These are phyloP conservation scores for Ceratobasidium sp. DNA, from an alignment of 1,284 basidiomycete genomes.

Conservation along the genomic window DNA sequence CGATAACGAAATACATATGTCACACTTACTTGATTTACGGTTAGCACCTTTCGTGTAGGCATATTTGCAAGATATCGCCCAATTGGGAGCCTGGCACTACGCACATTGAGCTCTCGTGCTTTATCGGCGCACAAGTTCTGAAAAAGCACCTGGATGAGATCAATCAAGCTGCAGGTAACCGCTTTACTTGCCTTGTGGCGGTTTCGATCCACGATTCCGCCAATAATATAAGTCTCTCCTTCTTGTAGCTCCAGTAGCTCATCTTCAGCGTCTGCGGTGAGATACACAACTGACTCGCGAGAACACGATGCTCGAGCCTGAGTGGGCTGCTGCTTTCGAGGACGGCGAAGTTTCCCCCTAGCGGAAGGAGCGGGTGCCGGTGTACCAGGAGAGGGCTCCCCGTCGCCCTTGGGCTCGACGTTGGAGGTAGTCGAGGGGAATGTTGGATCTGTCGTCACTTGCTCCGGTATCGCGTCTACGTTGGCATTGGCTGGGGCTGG, in stretches of 20 bases:
- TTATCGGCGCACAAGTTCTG: slow-evolving; percentile 92
- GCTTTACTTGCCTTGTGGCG: slow-evolving; percentile 82
- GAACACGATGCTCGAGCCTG: slow-evolving; percentile 45
- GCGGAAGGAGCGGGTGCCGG: slow-evolving; percentile 18
- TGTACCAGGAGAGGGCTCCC: background rate
- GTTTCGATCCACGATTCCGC: slow-evolving; percentile 96
- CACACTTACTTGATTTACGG: slow-evolving; percentile 84
- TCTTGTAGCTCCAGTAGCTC: slow-evolving; percentile 83
- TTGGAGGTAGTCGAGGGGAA: background rate
- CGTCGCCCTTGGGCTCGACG: slow-evolving; percentile 12
- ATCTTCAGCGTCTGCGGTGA: slow-evolving; percentile 93
- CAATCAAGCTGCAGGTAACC: slow-evolving; percentile 13
- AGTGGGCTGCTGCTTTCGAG: background rate
- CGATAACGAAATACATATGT: background rate
- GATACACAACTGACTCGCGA: slow-evolving; percentile 78
- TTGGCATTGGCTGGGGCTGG: slow-evolving; percentile 30
- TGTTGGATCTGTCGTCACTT: slow-evolving; percentile 43
- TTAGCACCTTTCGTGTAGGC: slow-evolving; percentile 90
- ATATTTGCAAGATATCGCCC: slow-evolving; percentile 85
- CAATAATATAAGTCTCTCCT: slow-evolving; percentile 93
- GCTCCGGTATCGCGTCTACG: slow-evolving; percentile 43
- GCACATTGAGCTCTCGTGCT: slow-evolving; percentile 77
- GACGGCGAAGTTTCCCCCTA: slow-evolving; percentile 42
- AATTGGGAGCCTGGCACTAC: slow-evolving; percentile 92
- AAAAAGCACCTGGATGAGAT: slow-evolving; percentile 37